These are phyloP conservation scores for Leccinum olivaceopallidum DNA, from an alignment of 768 basidiomycete species.

Conservation along the genomic window DNA sequence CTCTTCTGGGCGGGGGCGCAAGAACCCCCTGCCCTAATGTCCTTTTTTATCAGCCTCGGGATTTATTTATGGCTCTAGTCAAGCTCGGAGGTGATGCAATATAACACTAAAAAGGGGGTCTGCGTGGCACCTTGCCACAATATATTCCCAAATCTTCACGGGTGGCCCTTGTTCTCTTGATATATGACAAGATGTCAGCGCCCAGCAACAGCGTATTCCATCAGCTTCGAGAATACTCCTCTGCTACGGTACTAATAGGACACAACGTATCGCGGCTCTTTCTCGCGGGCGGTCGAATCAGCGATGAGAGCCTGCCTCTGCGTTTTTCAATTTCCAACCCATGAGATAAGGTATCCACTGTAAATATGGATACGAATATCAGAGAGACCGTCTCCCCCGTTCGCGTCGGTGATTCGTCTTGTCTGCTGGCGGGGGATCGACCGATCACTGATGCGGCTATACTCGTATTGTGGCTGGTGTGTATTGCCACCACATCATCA, in stretches of 20 bases:
- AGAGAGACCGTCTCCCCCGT: not conserved
- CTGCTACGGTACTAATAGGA: not conserved
- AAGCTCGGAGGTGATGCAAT: not conserved
- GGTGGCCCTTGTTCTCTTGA: not conserved
- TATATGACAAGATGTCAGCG: not conserved
- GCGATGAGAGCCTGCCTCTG: not conserved
- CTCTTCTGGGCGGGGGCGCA: not conserved
- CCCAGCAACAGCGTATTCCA: not conserved
- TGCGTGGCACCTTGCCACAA: not conserved
- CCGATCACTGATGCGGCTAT: not conserved
- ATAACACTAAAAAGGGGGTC: not conserved
- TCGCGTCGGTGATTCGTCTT: not conserved
- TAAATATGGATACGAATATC: not conserved
- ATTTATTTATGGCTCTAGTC: not conserved
- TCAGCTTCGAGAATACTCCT: not conserved
- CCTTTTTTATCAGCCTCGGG: not conserved
- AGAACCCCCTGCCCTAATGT: not conserved
- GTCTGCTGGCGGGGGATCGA: not conserved
- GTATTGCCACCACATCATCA: not conserved
- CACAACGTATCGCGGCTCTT: not conserved
- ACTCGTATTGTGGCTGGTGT: not conserved
- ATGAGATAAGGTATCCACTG: not conserved
- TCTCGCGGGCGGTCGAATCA: not conserved
- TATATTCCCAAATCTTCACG: not conserved
- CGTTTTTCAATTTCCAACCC: not conserved